phyloP scores from a whole-genome alignment of 2,329 filamentous ascomycete genomes.

The Waltergamsia citrina region DNA sequence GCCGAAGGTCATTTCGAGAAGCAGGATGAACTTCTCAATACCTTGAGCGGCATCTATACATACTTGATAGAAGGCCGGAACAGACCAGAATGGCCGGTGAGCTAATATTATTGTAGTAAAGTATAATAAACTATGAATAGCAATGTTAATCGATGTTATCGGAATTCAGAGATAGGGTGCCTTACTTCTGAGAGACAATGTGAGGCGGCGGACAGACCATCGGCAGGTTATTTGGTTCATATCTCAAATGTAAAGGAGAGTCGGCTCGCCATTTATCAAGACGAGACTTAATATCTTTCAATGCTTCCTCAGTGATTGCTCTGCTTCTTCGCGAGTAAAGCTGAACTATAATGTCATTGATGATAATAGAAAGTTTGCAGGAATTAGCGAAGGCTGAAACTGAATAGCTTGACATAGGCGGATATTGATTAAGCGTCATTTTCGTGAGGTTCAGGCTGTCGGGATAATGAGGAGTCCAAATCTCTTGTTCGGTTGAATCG shows the following conservation, averaged over 20 bases:
- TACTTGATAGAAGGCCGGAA: constrained; percentile 11
- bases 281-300: background rate
- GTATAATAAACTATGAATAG: constrained; percentile 10
- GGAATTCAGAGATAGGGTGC: background rate
- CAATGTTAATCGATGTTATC: background rate
- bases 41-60: constrained; percentile 13
- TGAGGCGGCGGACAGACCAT: constrained; percentile 9
- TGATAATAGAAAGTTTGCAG: constrained; percentile 3
- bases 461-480: constrained; percentile 8
- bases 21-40: constrained; percentile 14
- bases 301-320: background rate
- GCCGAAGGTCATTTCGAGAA: constrained; percentile 17
- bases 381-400: constrained; percentile 2
- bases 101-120: constrained; percentile 13
- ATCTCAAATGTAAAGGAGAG: constrained; percentile 2
- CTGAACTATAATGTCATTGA: background rate
- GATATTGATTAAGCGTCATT: constrained; percentile 8
- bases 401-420: constrained; percentile 8
- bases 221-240: constrained; percentile 1
- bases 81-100: constrained; percentile 14
- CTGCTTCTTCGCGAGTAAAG: constrained; percentile 2
- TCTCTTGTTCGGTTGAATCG: constrained; percentile 9
- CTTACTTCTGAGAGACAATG: constrained; percentile 10
- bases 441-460: constrained; percentile 6
- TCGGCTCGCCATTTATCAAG: constrained; percentile 1